Evolutionary conservation across 1,139 yeast species (phyloP).

Genomic region (Kluyveromyces sp.): DNA sequence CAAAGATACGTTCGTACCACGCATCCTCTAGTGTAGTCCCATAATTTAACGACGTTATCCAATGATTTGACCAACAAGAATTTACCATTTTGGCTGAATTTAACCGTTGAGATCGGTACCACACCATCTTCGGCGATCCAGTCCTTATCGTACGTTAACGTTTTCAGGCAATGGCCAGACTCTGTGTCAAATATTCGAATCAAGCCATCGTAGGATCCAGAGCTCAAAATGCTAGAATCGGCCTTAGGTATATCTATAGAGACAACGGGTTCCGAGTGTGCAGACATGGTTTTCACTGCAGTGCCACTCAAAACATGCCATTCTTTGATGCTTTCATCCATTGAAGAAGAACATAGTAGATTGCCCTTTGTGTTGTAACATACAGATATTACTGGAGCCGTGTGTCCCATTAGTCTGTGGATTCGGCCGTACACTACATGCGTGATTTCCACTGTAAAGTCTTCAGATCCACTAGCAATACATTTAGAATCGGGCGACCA

Average conservation of each 20-base stretch:
- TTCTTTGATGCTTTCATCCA: constrained; percentile 83
- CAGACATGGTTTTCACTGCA: constrained; percentile 73
- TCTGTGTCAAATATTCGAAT: constrained; percentile 80
- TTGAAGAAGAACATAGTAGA: constrained; percentile 70
- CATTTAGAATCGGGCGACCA: constrained; percentile 75
- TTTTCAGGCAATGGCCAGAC: constrained; percentile 86
- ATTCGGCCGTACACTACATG: constrained; percentile 46
- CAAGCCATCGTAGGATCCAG: constrained; percentile 88
- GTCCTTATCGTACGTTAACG: constrained; percentile 65
- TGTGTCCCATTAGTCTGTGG: constrained; percentile 67
- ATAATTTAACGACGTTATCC: constrained; percentile 69
- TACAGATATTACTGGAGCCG: constrained; percentile 75
- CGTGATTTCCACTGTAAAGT: constrained; percentile 74
- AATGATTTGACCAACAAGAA: constrained; percentile 72
- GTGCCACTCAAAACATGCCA: constrained; percentile 81
- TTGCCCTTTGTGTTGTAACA: constrained; percentile 71
- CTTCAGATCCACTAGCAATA: constrained; percentile 84
- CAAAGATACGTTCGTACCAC: constrained; percentile 65
- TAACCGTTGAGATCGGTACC: constrained; percentile 68
- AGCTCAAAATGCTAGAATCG: constrained; percentile 77
- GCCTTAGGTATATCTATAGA: constrained; percentile 58
- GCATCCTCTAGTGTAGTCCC: constrained; percentile 76
- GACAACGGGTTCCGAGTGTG: constrained; percentile 89
- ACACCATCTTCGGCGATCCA: constrained; percentile 53
- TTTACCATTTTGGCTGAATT: constrained; percentile 75